phyloP scores from a whole-genome alignment of 179 eudicot genomes.

The Monotropa hypopitys region DNA sequence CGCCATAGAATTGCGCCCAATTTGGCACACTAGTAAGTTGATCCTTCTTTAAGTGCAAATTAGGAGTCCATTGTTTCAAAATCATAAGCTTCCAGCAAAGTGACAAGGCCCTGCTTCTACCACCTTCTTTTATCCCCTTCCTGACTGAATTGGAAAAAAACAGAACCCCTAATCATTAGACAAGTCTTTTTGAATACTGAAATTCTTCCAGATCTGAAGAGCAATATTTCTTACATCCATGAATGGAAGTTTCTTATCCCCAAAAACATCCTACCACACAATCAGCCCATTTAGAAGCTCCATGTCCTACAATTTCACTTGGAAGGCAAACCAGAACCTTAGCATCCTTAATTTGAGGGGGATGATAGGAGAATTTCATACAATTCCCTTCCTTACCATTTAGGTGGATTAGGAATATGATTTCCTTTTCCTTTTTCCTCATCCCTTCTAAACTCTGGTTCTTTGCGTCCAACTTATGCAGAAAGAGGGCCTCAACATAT shows the following conservation, averaged over 20 bases:
- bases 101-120: not conserved
- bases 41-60: not conserved
- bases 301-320: not conserved
- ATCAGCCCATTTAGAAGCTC: not conserved
- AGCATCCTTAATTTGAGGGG: not conserved
- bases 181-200: not conserved
- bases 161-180: not conserved
- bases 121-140: not conserved
- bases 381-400: not conserved
- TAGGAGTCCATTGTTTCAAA: not conserved
- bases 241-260: not conserved
- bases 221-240: not conserved
- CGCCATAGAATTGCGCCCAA: no score
- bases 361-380: not conserved
- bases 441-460: not conserved
- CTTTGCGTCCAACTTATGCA: not conserved
- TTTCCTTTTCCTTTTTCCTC: no score
- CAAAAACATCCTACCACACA: not conserved
- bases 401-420: not conserved
- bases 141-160: no score
- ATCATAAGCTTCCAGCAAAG: not conserved
- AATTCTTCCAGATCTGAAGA: not conserved
- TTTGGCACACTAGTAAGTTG: no score
- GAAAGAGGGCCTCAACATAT: not conserved
- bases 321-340: no score